Evolutionary conservation across 148 eudicot species (phyloP).

Genomic region (Rhododendron ferrugineum): DNA sequence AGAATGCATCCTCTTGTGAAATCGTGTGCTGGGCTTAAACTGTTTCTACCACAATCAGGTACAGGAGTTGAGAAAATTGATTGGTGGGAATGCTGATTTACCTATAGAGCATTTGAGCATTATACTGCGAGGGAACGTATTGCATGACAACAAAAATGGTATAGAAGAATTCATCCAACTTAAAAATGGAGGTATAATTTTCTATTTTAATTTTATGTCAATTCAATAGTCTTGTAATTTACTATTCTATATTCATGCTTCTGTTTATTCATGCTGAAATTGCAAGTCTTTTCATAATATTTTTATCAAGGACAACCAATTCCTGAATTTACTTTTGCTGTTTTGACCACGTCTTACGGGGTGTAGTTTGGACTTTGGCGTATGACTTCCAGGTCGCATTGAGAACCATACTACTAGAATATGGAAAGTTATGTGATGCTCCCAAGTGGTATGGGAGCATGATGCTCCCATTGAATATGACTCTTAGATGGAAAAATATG

Average conservation of each 20-base stretch:
- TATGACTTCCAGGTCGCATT: not conserved
- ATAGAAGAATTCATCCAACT: constrained; percentile 45
- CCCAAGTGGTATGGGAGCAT: too few relatives aligned
- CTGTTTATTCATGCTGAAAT: not conserved
- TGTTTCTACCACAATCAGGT: constrained; percentile 39
- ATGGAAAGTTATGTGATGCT: too few relatives aligned
- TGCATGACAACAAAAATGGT: constrained; percentile 57
- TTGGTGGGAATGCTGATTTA: constrained; percentile 45
- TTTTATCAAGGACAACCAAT: not conserved
- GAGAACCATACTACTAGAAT: not conserved
- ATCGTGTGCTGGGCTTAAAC: not conserved
- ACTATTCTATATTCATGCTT: not conserved
- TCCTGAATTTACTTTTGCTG: not conserved
- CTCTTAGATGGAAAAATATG: too few relatives aligned
- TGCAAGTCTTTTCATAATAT: not conserved
- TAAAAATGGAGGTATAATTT: constrained; percentile 58
- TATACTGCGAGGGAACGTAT: constrained; percentile 59
- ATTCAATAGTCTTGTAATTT: not conserved
- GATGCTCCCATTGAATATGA: too few relatives aligned
- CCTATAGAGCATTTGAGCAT: constrained; percentile 65
- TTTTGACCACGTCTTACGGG: not conserved
- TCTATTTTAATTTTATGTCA: not conserved
- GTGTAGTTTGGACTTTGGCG: not conserved
- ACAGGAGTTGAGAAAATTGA: constrained; percentile 58
- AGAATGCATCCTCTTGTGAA: constrained; percentile 1